phyloP scores from a whole-genome alignment of 805 yeast genomes.

The Vanderwaltozyma yarrowii region DNA sequence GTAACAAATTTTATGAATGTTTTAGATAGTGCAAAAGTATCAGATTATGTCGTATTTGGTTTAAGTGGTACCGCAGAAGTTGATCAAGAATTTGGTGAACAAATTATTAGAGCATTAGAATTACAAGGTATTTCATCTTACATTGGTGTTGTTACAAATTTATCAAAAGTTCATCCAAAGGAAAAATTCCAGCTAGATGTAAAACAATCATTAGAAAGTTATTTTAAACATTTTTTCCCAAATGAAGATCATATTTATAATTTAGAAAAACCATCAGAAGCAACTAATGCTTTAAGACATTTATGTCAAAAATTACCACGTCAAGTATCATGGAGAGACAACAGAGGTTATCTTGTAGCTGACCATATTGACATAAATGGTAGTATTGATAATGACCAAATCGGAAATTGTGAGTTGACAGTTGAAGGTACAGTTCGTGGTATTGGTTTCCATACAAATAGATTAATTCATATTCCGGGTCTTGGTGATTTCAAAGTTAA shows the following conservation, averaged over 20 bases:
- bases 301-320: constrained; percentile 83
- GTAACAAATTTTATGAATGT: constrained; percentile 54
- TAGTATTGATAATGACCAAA: constrained; percentile 9
- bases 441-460: constrained; percentile 64
- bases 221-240: constrained; percentile 69
- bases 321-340: constrained; percentile 82
- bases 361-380: constrained; percentile 39
- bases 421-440: constrained; percentile 87
- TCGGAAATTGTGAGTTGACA: constrained; percentile 38
- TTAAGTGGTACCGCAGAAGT: constrained; percentile 81
- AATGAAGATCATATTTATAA: constrained; percentile 67
- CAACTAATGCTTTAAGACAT: constrained; percentile 59
- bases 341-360: constrained; percentile 80
- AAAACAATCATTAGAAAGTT: constrained; percentile 52
- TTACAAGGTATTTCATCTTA: constrained; percentile 86
- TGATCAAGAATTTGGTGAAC: constrained; percentile 72
- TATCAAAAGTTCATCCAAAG: constrained; percentile 57
- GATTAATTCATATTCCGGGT: constrained; percentile 79
- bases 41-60: constrained; percentile 87
- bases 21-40: constrained; percentile 76
- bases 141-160: constrained; percentile 67
- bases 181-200: constrained; percentile 68
- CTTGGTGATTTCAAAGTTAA: constrained; percentile 79
- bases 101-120: constrained; percentile 75
- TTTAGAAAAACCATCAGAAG: constrained; percentile 57